phyloP scores from a whole-genome alignment of 345 rosid species.

The Citrus medica region DNA sequence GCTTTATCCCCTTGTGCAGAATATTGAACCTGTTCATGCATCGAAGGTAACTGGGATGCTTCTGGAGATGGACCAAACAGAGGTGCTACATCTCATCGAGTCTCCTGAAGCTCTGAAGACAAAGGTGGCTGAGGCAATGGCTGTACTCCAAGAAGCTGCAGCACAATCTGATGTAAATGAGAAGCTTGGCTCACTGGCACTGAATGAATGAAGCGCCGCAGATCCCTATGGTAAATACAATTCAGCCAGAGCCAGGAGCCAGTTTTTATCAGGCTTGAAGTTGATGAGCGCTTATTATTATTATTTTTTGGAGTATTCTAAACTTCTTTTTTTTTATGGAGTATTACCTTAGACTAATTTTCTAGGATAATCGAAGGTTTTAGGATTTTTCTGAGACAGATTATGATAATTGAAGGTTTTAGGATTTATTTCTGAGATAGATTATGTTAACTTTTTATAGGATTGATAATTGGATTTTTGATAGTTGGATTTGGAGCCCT shows the following conservation, averaged over 20 bases:
- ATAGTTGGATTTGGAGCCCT: no score
- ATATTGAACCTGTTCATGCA: conserved; percentile 49
- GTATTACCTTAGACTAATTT: no score
- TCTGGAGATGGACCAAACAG: conserved; percentile 75
- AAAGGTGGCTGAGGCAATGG: conserved; percentile 69
- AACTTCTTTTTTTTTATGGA: neutral
- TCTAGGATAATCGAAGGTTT: no score
- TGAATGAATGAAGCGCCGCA: conserved; percentile 15
- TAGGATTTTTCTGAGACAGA: no score
- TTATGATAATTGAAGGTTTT: no score
- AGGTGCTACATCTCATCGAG: conserved; percentile 66
- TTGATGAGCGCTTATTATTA: neutral
- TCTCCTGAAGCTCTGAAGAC: conserved; percentile 66
- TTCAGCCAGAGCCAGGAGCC: neutral
- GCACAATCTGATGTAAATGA: conserved; percentile 29
- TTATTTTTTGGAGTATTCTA: no score
- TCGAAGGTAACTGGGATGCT: conserved; percentile 77
- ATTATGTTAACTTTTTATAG: no score
- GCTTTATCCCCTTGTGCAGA: conserved; percentile 62
- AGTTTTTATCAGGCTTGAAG: conserved; percentile 15
- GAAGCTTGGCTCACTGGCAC: conserved; percentile 26
- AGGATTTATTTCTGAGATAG: no score
- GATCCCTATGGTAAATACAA: neutral
- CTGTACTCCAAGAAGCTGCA: conserved; percentile 45
- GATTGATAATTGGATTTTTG: no score